phyloP scores from a whole-genome alignment of 2,329 filamentous ascomycete genomes.

The Xylaria arbuscula region DNA sequence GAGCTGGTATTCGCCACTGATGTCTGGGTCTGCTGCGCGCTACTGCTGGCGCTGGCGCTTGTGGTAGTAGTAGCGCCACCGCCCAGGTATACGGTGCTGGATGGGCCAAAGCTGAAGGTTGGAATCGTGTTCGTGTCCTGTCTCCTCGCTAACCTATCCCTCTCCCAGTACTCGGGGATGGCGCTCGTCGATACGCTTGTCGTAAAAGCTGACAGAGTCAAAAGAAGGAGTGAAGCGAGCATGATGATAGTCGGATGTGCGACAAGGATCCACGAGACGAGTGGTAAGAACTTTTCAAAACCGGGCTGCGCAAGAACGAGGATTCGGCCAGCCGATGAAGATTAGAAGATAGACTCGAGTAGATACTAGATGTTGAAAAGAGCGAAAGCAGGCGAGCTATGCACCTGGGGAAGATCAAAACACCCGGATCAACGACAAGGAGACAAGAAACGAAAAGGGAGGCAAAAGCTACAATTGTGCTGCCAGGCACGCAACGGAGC shows the following conservation, averaged over 20 bases:
- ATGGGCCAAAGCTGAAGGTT: conserved; percentile 28
- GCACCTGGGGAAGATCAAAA: conserved; percentile 30
- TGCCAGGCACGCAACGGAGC: conserved; percentile 9
- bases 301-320: conserved; percentile 20
- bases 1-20: background rate
- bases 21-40: background rate
- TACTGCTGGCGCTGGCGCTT: background rate
- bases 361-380: conserved; percentile 6
- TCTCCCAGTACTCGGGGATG: conserved; percentile 12
- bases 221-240: conserved; percentile 19
- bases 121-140: conserved; percentile 29
- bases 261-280: background rate
- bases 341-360: background rate
- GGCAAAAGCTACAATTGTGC: conserved; percentile 16
- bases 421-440: conserved; percentile 4
- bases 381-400: conserved; percentile 26
- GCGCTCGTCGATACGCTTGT: conserved; percentile 23
- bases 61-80: background rate
- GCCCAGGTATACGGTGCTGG: conserved; percentile 16
- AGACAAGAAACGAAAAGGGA: conserved; percentile 29
- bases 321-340: conserved; percentile 32
- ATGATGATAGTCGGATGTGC: conserved; percentile 12
- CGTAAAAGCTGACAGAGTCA: conserved; percentile 21
- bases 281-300: background rate
- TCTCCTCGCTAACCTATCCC: conserved; percentile 10